These are phyloP conservation scores for Botrytis paeoniae DNA, from an alignment of 2,329 filamentous ascomycete species.

Conservation along the genomic window DNA sequence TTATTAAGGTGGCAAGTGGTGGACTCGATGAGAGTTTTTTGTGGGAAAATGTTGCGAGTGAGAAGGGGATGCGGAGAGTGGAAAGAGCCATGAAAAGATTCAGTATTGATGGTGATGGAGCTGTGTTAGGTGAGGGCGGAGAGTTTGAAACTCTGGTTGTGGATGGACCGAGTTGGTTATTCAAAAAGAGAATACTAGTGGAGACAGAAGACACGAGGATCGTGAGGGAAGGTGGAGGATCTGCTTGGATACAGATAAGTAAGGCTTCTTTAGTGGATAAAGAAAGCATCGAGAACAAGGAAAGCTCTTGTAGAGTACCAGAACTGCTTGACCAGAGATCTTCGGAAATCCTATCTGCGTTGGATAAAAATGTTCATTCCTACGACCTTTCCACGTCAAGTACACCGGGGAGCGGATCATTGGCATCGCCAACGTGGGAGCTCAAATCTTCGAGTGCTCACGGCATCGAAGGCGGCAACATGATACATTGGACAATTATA, in stretches of 20 bases:
- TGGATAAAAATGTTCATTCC: slow-evolving; percentile 11
- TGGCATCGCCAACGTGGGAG: neutral
- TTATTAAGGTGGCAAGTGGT: slow-evolving; percentile 92
- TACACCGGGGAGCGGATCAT: neutral
- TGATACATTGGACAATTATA: slow-evolving; percentile 28
- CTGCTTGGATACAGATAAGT: slow-evolving; percentile 65
- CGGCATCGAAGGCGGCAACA: neutral
- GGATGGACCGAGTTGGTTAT: slow-evolving; percentile 71
- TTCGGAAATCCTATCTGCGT: slow-evolving; percentile 22
- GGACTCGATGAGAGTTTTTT: slow-evolving; percentile 78
- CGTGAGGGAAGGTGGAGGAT: slow-evolving; percentile 70
- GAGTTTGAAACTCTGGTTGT: slow-evolving; percentile 94
- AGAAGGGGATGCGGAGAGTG: slow-evolving; percentile 46
- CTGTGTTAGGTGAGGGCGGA: slow-evolving; percentile 85
- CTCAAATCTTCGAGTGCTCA: neutral
- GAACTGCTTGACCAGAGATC: slow-evolving; percentile 66
- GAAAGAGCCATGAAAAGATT: slow-evolving; percentile 62
- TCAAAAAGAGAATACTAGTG: slow-evolving; percentile 68
- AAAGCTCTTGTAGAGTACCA: slow-evolving; percentile 52
- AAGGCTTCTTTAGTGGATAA: slow-evolving; percentile 48
- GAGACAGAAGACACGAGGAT: slow-evolving; percentile 50
- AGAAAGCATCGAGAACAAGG: slow-evolving; percentile 41
- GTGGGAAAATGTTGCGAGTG: slow-evolving; percentile 73
- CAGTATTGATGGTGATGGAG: slow-evolving; percentile 61
- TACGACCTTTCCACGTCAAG: neutral